Conservation (phyloP, 1,139 yeast genomes). For the Yamadazyma membranifaciens region DNA sequence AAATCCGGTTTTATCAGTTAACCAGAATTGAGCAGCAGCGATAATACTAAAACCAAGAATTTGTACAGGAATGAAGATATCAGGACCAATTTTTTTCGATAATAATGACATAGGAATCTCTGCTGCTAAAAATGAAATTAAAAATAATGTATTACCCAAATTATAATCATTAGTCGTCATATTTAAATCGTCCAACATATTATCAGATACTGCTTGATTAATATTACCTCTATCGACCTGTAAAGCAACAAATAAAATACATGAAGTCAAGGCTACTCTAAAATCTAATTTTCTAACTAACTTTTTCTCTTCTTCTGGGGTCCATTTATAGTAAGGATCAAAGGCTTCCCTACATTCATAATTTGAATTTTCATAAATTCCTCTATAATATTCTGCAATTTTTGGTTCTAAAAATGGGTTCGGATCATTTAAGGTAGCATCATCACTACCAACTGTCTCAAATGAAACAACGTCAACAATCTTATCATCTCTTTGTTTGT, state of each 20-base stretch:
- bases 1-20: conserved; percentile 21
- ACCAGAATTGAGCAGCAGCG: conserved; percentile 23
- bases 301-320: conserved; percentile 31
- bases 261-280: conserved; percentile 31
- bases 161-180: conserved; percentile 30
- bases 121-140: conserved; percentile 31
- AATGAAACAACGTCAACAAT: conserved; percentile 5
- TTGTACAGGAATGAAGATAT: conserved; percentile 31
- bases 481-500: conserved; percentile 2
- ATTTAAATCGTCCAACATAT: conserved; percentile 25
- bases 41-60: conserved; percentile 26
- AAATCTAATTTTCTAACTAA: conserved; percentile 27
- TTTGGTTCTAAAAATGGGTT: conserved; percentile 30
- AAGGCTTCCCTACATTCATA: conserved; percentile 34
- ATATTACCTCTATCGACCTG: conserved; percentile 32
- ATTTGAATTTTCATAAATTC: conserved; percentile 26
- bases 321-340: conserved; percentile 38
- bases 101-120: conserved; percentile 34
- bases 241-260: conserved; percentile 30
- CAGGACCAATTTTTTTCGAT: conserved; percentile 34
- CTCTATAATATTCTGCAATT: conserved; percentile 27
- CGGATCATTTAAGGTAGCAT: conserved; percentile 2
- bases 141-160: conserved; percentile 29
- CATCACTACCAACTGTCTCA: conserved; percentile 1
- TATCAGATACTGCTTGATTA: conserved; percentile 29